Evolutionary conservation across 331 rosid genomes (phyloP).

Genomic region (Ulmus americana): DNA sequence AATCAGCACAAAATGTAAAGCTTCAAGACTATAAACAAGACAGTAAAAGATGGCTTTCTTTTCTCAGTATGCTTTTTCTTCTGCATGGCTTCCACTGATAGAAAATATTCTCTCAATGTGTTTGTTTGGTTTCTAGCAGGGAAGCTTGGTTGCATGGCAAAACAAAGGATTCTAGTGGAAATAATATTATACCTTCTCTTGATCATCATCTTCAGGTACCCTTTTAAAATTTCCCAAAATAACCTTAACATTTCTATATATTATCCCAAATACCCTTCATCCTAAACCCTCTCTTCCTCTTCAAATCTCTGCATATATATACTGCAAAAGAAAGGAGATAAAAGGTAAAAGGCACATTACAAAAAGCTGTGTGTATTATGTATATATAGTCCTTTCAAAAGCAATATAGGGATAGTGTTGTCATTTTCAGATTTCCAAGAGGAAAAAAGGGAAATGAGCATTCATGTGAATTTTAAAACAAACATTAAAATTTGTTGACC

Average conservation of each 20-base stretch:
- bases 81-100: conserved; percentile 49
- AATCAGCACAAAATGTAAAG: conserved; percentile 34
- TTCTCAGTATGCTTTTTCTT: conserved; percentile 34
- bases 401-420: conserved; percentile 40
- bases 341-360: conserved; percentile 39
- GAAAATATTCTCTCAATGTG: conserved; percentile 38
- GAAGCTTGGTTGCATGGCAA: conserved; percentile 93
- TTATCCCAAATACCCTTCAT: too few species aligned
- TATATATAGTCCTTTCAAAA: conserved; percentile 26
- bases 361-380: conserved; percentile 40
- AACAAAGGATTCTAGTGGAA: conserved; percentile 63
- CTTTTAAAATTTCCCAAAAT: conserved; percentile 21
- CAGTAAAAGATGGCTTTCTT: conserved; percentile 57
- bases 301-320: conserved; percentile 41
- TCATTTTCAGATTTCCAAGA: conserved; percentile 44
- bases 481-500: background rate
- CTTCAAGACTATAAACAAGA: conserved; percentile 35
- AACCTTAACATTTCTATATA: background rate
- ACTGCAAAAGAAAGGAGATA: conserved; percentile 24
- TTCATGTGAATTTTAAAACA: background rate
- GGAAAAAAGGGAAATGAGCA: conserved; percentile 15
- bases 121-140: conserved; percentile 53
- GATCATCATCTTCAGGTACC: conserved; percentile 49
- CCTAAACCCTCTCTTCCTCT: conserved; percentile 25
- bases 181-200: conserved; percentile 49